Percentiles rank a stretch among this genome's conserved stretches.
Conservation (phyloP, 352 stramenopile species). For the Phytophthora syringae region DNA sequence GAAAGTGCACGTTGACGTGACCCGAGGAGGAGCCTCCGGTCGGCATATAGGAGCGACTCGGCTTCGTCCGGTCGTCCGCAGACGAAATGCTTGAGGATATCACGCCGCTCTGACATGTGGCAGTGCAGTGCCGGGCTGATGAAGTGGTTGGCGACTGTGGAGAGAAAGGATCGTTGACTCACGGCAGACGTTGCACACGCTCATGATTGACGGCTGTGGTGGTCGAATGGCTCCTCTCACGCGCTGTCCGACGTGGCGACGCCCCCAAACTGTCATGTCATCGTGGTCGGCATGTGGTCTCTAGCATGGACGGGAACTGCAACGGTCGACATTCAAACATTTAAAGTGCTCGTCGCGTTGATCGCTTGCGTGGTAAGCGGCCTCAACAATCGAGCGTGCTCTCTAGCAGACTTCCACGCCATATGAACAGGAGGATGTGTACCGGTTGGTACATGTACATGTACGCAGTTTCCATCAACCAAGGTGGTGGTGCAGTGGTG, state of each 20-base stretch:
- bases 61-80: conserved; percentile 30
- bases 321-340: no score
- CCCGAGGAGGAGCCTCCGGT: conserved; percentile 1
- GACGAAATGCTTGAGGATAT: conserved; percentile 21
- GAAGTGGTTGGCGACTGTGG: conserved; percentile 2
- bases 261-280: conserved; percentile 9
- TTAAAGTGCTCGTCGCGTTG: no score
- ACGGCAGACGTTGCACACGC: conserved; percentile 13
- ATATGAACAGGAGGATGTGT: no score
- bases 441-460: no score
- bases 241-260: conserved; percentile 19
- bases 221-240: conserved; percentile 25
- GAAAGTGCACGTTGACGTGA: conserved; percentile 37
- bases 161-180: conserved; percentile 30
- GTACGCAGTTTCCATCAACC: no score
- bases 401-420: no score
- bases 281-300: neutral
- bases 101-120: conserved; percentile 17
- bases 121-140: conserved; percentile 13
- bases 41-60: conserved; percentile 23
- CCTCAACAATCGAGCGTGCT: no score
- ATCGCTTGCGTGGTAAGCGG: no score
- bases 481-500: no score
- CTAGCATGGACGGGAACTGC: neutral
- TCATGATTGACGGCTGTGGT: neutral